Conservation (phyloP, 108 stramenopile species). For the Skeletonema potamos region DNA sequence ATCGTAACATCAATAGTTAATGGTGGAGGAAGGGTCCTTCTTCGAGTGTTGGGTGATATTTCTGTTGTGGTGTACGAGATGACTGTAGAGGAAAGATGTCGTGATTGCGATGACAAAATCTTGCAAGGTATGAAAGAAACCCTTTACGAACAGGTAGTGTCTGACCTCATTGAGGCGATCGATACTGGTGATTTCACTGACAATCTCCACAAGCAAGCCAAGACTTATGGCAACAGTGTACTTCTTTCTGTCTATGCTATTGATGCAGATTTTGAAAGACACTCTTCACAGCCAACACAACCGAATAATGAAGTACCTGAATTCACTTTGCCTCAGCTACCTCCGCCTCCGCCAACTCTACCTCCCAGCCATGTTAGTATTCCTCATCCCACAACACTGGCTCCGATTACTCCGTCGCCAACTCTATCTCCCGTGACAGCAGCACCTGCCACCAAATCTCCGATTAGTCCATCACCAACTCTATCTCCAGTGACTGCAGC, state of each 20-base stretch:
- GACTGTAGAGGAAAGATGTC: neutral
- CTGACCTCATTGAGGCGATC: neutral
- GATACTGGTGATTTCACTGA: slow-evolving; percentile 6
- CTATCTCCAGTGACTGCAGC: neutral
- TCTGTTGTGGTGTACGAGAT: neutral
- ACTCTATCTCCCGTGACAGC: neutral
- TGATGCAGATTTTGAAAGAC: neutral
- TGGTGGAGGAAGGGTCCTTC: neutral
- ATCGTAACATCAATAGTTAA: neutral
- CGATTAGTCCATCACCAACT: slow-evolving; percentile 3
- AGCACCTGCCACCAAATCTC: no score
- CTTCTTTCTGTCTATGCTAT: neutral
- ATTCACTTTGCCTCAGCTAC: neutral
- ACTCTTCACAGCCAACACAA: neutral
- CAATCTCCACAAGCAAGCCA: neutral
- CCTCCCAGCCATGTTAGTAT: neutral
- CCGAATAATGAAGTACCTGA: neutral
- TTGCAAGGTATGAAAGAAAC: neutral
- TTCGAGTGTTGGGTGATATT: neutral
- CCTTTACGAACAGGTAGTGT: neutral
- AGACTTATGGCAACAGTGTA: neutral
- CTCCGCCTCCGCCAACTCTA: neutral
- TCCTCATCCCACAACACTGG: neutral
- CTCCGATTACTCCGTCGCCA: slow-evolving; percentile 9
- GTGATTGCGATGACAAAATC: neutral